phyloP scores from a whole-genome alignment of 345 rosid species.

The Eucalyptus rudis region DNA sequence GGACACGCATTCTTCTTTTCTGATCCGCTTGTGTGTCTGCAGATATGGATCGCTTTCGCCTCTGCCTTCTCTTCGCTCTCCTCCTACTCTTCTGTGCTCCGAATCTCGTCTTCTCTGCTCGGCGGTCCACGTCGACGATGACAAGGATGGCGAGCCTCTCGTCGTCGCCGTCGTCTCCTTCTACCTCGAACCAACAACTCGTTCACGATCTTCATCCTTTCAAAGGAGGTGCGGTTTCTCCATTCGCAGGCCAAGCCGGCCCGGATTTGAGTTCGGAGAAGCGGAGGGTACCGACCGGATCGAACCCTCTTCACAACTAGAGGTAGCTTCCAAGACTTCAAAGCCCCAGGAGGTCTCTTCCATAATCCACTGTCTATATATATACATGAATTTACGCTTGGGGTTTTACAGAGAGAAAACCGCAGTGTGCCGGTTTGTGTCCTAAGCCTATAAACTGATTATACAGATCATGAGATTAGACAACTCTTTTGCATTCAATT shows the following conservation, averaged over 20 bases:
- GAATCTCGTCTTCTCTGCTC: not conserved
- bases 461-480: not conserved
- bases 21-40: not conserved
- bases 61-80: not conserved
- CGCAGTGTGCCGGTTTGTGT: not conserved
- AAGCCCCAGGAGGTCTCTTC: not conserved
- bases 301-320: constrained; percentile 39
- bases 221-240: not conserved
- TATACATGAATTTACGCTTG: not conserved
- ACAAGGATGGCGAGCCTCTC: not conserved
- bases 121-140: not conserved
- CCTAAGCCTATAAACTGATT: not conserved
- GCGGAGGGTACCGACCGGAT: constrained; percentile 26
- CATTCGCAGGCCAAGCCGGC: not conserved
- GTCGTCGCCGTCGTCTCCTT: not conserved
- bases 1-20: not conserved
- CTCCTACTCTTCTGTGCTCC: not conserved
- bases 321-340: not conserved
- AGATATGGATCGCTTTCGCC: not conserved
- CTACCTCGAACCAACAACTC: not conserved
- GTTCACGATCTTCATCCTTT: not conserved
- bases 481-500: not conserved
- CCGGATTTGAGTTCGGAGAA: constrained; percentile 4
- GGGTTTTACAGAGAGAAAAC: not conserved
- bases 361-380: not conserved